Base-by-base conservation (phyloP, 768 basidiomycete species). In the Boletus subparvulus region DNA sequence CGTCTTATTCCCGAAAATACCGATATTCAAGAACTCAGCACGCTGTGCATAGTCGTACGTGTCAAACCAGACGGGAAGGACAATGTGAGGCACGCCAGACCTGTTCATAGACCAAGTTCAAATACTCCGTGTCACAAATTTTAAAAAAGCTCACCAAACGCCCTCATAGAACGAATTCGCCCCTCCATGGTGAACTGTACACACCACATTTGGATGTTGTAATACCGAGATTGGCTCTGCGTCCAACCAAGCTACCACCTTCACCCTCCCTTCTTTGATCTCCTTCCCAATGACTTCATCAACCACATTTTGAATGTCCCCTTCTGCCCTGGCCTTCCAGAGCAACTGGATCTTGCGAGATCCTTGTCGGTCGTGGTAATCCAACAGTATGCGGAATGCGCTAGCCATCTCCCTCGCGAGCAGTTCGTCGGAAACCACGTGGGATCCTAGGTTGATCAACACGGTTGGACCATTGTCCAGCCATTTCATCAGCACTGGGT, bases 61-160 rank as follows among this genome's bases (percentile, higher is more conserved):
- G 39, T 60, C 62, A 7, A 14, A 49, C 58, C 59, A 60, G n/a
- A 54, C 52, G 1, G 62, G 42, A 16, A 64, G 58, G 16, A 60
- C 39, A 9, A 63, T 41, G n/a, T 56, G 58, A 0, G 58, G 58
- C 0, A 52, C 13, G 1, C 62, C 62, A 40, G 52, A 64, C 52
- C 62, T 64, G 17, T 45, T 17, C n/a, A 24, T 28, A n/a, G 12
- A 36, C 16, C 0, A 17, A 6, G 3, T 8, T 28, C 26, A 17
- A 10, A 28, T 8, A 49, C 32, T 17, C 12, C 17, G 11, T 17
- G 26, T 28, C 26, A 28, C 26, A 28, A 28, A 28, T 28, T 28
- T n/a, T 28, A 28, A 32, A 16, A 30, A 33, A 3, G 13, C 48
- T 58, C 17, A 46, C 55, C 42, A 50, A 13, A 50, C 7, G 12